Evolutionary conservation across 768 basidiomycete species (phyloP), one percentile per base, ranked within the genome.

Genomic region (Amanita rimosa): DNA sequence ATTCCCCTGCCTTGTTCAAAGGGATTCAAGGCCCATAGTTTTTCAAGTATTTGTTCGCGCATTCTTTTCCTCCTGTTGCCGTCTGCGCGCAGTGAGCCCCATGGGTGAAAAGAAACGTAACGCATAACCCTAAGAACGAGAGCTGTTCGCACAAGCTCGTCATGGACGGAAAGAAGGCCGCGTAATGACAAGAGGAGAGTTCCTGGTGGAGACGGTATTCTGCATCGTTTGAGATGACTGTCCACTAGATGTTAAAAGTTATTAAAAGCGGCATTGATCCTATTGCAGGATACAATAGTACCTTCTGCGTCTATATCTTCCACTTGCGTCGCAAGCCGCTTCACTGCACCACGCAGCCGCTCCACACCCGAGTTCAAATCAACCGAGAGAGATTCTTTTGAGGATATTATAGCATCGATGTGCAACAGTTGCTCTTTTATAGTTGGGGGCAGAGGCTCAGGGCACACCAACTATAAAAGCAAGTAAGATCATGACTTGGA

Each of bases 41-140:
- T 64, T 10, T 61, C 43, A 16, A 74, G 58, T 49, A 89, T 76
- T 33, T 68, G 69, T 1, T 65, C 53, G 24, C 84, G 59, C 44
- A 71, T 73, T 5, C 49, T 53, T 35, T 58, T 60, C 7, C 76
- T 71, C 29, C 88, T 73, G 51, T 73, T 63, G 2, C 71, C 77
- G 54, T 87, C 80, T 1, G 87, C 76, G 6, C 68, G 73, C 14
- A 73, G 57, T 41, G 78, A 78, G 4, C 89, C 89, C 89, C 89
- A 92, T 2, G 85, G 82, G 34, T 75, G 67, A 39, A 78, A 81
- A 0, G 88, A 90, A 36, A 80, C 65, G 56, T 79, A 84, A 11
- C 86, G 85, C 45, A 88, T 65, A 24, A 82, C 67, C 27, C 79
- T 74, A 37, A 74, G 62, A 52, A 80, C 58, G 38, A 81, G 57